phyloP scores from a whole-genome alignment of 1,284 basidiomycete species.

The Tilletia caries region DNA sequence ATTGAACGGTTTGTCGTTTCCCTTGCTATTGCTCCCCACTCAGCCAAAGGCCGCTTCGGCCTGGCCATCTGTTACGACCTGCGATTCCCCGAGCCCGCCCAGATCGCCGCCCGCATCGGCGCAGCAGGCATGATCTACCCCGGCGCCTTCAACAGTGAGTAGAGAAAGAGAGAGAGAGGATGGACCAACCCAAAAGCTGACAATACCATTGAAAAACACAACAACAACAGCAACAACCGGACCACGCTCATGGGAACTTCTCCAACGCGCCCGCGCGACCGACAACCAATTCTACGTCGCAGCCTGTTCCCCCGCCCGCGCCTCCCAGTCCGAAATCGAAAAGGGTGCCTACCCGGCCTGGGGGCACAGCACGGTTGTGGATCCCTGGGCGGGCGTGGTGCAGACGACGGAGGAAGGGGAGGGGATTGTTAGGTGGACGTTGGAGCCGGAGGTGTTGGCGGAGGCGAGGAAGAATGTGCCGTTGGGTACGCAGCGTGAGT shows the following conservation, averaged over 20 bases:
- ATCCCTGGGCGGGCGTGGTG: conserved; percentile 69
- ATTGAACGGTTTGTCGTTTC: background rate
- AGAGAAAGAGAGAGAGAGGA: background rate
- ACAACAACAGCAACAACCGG: conserved; percentile 73
- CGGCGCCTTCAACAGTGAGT: conserved; percentile 48
- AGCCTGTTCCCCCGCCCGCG: conserved; percentile 92
- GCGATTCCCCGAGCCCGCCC: conserved; percentile 90
- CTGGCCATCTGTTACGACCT: conserved; percentile 75
- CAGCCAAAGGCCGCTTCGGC: conserved; percentile 82
- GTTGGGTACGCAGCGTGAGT: conserved; percentile 37
- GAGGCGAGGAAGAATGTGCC: conserved; percentile 40
- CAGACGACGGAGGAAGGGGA: conserved; percentile 75
- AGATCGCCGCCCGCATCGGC: conserved; percentile 81
- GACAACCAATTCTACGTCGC: conserved; percentile 94
- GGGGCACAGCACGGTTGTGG: conserved; percentile 47
- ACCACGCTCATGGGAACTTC: conserved; percentile 90
- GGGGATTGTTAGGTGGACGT: conserved; percentile 63
- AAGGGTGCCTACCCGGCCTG: conserved; percentile 49
- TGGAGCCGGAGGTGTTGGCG: conserved; percentile 38
- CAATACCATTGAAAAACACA: too few species aligned
- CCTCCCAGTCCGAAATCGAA: conserved; percentile 60
- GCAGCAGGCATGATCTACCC: conserved; percentile 82
- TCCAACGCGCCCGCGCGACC: conserved; percentile 81
- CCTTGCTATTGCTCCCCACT: conserved; percentile 3
- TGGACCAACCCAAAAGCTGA: too few species aligned